Percentiles rank a stretch among this genome's conserved stretches.
Conservation (phyloP, 2,329 filamentous ascomycete species). For the Lachnellula willkommii region DNA sequence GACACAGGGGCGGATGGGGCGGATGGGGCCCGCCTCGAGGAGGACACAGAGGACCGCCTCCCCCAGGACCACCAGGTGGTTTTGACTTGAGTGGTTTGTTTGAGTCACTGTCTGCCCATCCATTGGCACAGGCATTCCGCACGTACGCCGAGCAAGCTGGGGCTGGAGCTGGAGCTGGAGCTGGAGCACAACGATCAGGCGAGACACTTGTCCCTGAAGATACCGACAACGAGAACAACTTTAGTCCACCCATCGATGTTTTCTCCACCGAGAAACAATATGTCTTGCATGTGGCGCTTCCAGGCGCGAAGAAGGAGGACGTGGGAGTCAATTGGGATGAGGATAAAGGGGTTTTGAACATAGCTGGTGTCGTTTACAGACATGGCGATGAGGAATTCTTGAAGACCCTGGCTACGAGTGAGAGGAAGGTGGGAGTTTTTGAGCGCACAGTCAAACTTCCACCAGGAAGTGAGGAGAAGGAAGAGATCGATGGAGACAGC, state of each 20-base stretch:
- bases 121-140: conserved; percentile 27
- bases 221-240: conserved; percentile 36
- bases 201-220: conserved; percentile 24
- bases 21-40: conserved; percentile 11
- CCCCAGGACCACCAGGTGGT: conserved; percentile 17
- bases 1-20: conserved; percentile 8
- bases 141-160: conserved; percentile 21
- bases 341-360: conserved; percentile 57
- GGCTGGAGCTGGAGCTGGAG: conserved; percentile 15
- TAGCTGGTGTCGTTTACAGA: conserved; percentile 69
- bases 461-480: conserved; percentile 46
- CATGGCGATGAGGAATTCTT: conserved; percentile 65
- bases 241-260: conserved; percentile 65
- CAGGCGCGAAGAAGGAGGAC: conserved; percentile 75
- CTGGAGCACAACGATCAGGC: conserved; percentile 17
- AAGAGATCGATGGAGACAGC: conserved; percentile 58
- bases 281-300: conserved; percentile 66
- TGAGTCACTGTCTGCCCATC: conserved; percentile 23
- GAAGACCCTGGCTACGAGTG: conserved; percentile 53
- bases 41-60: conserved; percentile 19
- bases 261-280: conserved; percentile 64
- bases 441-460: conserved; percentile 62
- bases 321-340: conserved; percentile 71
- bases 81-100: conserved; percentile 29
- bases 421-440: conserved; percentile 70